Evolutionary conservation across 805 yeast species (phyloP).

Genomic region (Candida nitratophila): DNA sequence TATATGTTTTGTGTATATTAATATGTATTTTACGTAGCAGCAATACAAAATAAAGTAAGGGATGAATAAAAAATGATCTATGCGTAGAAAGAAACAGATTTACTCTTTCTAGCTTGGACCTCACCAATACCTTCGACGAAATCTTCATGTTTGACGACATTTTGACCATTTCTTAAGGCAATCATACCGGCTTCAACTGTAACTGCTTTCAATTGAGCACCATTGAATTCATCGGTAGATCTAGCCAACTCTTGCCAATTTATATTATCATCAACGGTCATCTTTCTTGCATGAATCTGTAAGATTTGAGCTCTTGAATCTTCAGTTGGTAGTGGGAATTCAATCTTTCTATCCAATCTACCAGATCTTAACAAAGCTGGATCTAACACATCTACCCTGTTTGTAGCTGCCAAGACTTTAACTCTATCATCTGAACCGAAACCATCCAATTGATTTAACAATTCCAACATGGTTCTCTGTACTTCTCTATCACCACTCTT

Average conservation of each 20-base stretch:
- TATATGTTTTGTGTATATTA: background rate
- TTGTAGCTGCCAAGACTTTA: conserved; percentile 96
- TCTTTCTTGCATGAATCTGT: conserved; percentile 95
- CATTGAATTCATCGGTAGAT: conserved; percentile 97
- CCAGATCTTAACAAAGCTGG: conserved; percentile 98
- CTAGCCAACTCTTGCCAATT: conserved; percentile 98
- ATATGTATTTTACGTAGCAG: too few relatives aligned
- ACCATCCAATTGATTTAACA: conserved; percentile 95
- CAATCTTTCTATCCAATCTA: conserved; percentile 94
- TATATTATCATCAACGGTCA: conserved; percentile 85
- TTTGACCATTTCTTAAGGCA: conserved; percentile 92
- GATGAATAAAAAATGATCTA: conserved; percentile 23
- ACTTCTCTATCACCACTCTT: conserved; percentile 98
- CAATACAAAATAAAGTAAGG: too few relatives aligned
- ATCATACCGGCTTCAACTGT: conserved; percentile 99
- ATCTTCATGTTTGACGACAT: conserved; percentile 90
- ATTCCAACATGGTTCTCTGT: conserved; percentile 98
- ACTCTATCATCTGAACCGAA: conserved; percentile 96
- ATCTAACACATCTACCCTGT: conserved; percentile 94
- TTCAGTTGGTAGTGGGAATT: conserved; percentile 95
- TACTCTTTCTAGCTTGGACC: conserved; percentile 95
- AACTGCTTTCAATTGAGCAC: conserved; percentile 98
- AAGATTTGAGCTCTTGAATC: conserved; percentile 95
- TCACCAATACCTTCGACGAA: conserved; percentile 97
- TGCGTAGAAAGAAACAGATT: conserved; percentile 94